A percentile compares a stretch with the other conserved stretches of the same genome.
Conservation (phyloP, 129 eudicot genomes). For the Flaveria brownii region DNA sequence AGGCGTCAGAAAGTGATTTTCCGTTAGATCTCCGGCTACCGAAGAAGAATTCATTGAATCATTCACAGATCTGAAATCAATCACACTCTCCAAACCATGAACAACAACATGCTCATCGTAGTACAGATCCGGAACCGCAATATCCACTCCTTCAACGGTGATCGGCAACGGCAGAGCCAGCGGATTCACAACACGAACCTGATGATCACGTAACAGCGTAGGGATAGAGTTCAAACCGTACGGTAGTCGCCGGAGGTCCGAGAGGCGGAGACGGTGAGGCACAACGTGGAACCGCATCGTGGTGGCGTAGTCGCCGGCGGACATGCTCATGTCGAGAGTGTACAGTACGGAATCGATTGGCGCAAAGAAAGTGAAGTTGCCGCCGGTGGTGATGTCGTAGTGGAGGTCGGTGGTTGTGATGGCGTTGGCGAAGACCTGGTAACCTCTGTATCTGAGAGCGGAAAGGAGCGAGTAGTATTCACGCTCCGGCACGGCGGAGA, state of each 20-base stretch:
- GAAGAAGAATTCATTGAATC: constrained; percentile 9
- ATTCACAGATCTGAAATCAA: constrained; percentile 29
- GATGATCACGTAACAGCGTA: constrained; percentile 36
- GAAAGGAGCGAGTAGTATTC: constrained; percentile 39
- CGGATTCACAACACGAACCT: constrained; percentile 25
- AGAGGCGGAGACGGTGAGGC: constrained; percentile 40
- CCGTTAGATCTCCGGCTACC: not conserved
- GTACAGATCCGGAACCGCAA: constrained; percentile 45
- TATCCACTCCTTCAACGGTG: constrained; percentile 37
- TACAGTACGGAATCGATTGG: constrained; percentile 52
- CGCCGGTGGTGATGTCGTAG: constrained; percentile 40
- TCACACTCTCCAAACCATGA: constrained; percentile 51
- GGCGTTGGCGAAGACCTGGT: constrained; percentile 62
- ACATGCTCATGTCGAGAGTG: constrained; percentile 45
- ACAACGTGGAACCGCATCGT: constrained; percentile 51
- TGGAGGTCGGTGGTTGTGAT: constrained; percentile 52
- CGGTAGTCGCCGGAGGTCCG: constrained; percentile 44
- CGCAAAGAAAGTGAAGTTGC: constrained; percentile 51
- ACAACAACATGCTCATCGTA: constrained; percentile 42
- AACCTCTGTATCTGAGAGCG: constrained; percentile 46
- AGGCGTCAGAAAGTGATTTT: not conserved
- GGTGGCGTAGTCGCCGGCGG: constrained; percentile 47
- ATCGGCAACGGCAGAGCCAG: constrained; percentile 22
- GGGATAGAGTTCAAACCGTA: constrained; percentile 35
- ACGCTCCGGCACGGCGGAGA: constrained; percentile 29